Evolutionary conservation across 2,329 filamentous ascomycete species (phyloP), one percentile per base, ranked within the genome.

Genomic region (Tricladium varicosporioides): DNA sequence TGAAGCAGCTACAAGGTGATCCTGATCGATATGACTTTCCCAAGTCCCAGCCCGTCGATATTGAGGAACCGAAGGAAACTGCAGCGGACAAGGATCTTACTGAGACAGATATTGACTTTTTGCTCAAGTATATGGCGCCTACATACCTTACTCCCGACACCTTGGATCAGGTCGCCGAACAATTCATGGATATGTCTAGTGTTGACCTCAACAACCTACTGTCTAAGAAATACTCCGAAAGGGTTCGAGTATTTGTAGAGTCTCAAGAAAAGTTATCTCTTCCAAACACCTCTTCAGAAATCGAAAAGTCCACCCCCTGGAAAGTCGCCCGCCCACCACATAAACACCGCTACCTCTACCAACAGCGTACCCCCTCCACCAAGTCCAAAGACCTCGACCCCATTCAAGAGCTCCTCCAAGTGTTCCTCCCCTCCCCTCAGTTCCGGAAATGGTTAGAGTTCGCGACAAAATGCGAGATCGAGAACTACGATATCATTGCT

Each of bases 61-160:
- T 77, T 51, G 71, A 76, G 48, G 43, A 44, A 36, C 56, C 42
- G 14, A 47, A 60, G 15, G 62, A 62, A 45, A 54, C 68, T 2
- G 57, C 55, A 10, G 77, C 79, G 43, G 80, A 86, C 14, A 78
- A 80, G 5, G 80, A 79, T 73, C 80, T 97, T 44, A 86, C 89
- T 14, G 89, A 91, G 70, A 79, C 82, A 14, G 94, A 97, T 65
- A 80, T 97, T 32, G 89, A 93, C 62, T 97, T 97, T 72, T 75
- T 99, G 54, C 83, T 97, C 63, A 87, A 92, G 70, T 99, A 92
- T 76, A 87, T 99, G 70, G 83, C 91, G 13, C 92, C 94, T 0
- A 89, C 87, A 11, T 99, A 97, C 71, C 81, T 99, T 13, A 95
- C 91, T 0, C 94, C 94, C 0, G 92, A 97, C 70, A 94, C 91